Base-by-base conservation (phyloP, 768 basidiomycete genomes). In the Boletus eberwhitei region DNA sequence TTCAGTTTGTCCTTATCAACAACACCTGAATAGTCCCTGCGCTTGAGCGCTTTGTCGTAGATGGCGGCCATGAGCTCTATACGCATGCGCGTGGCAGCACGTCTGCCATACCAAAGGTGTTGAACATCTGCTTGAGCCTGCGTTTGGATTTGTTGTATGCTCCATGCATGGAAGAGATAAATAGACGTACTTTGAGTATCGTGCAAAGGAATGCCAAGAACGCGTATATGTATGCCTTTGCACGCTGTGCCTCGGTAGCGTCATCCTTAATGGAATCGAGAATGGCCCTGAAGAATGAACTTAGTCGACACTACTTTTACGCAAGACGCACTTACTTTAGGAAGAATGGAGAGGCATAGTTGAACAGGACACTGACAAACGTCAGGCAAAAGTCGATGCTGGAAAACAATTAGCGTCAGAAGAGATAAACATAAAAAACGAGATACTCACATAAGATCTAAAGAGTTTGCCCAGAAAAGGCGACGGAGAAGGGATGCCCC, bases 21-120 rank as follows among this genome's bases (percentile, higher is more conserved):
- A 37, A 91, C 74, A 1, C 93, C 93, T 0, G 89, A 90, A 55
- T 85, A 89, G 65, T 95, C 93, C 64, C 83, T 87, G 31, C 93
- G 75, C 68, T 87, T 88, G 35, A 96, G 72, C 1, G 92, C 82
- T 67, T 97, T 97, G 68, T 93, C 88, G 64, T 94, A 96, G 49
- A 96, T 90, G 2, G 85, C 73, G 0, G 89, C 85, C 85, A 91
- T 93, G 17, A 95, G 79, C 71, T 90, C 88, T 13, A 80, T 79
- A 8, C 89, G 84, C 4, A 91, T 83, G 22, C 89, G 78, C 1
- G 86, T 87, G 0, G 77, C 67, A 1, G 84, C 90, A n/a, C 91
- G 83, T 41, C 93, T 82, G 21, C 87, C 85, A 52, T 80, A 84
- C 89, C 90, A 93, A 14, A 91, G 75, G 65, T 90, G 88, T 53